These are phyloP conservation scores for Neospermospora avenae DNA, from an alignment of 2,329 filamentous ascomycete genomes.

Conservation along the genomic window DNA sequence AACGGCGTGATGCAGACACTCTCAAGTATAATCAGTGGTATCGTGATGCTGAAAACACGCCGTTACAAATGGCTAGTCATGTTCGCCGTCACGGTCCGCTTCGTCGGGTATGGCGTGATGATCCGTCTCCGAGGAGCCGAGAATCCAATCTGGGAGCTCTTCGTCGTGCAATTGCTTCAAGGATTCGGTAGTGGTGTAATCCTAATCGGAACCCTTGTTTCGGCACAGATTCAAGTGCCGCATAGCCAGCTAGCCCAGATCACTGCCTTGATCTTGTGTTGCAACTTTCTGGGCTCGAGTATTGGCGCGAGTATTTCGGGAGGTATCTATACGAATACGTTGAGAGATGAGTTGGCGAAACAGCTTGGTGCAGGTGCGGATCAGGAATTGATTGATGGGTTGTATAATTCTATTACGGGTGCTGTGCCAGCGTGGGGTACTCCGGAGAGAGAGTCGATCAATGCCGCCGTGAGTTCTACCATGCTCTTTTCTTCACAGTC, in stretches of 20 bases:
- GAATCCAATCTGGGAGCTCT: slow-evolving; percentile 44
- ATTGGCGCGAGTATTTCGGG: slow-evolving; percentile 44
- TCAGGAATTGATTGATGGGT: slow-evolving; percentile 34
- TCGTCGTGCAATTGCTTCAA: slow-evolving; percentile 47
- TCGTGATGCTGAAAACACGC: slow-evolving; percentile 41
- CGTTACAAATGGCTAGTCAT: slow-evolving; percentile 47
- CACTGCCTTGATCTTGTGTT: slow-evolving; percentile 44
- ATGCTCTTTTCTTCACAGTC: no score
- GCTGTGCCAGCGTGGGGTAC: slow-evolving; percentile 41
- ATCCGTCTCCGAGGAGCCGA: slow-evolving; percentile 42
- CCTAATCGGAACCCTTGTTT: slow-evolving; percentile 42
- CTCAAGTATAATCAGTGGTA: slow-evolving; percentile 40
- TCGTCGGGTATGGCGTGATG: slow-evolving; percentile 50
- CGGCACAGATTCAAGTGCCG: slow-evolving; percentile 44
- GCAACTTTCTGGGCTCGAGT: slow-evolving; percentile 40
- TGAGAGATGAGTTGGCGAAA: slow-evolving; percentile 38
- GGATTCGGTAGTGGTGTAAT: slow-evolving; percentile 47
- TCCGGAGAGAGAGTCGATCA: slow-evolving; percentile 40
- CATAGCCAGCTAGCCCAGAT: slow-evolving; percentile 46
- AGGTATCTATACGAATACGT: slow-evolving; percentile 47
- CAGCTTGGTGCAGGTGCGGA: slow-evolving; percentile 37
- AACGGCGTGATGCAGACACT: slow-evolving; percentile 42
- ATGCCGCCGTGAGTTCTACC: slow-evolving; percentile 36
- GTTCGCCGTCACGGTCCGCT: slow-evolving; percentile 39
- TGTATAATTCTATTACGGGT: slow-evolving; percentile 46